Evolutionary conservation across 2,329 filamentous ascomycete genomes (phyloP).

Genomic region (Colletotrichum nymphaeae): DNA sequence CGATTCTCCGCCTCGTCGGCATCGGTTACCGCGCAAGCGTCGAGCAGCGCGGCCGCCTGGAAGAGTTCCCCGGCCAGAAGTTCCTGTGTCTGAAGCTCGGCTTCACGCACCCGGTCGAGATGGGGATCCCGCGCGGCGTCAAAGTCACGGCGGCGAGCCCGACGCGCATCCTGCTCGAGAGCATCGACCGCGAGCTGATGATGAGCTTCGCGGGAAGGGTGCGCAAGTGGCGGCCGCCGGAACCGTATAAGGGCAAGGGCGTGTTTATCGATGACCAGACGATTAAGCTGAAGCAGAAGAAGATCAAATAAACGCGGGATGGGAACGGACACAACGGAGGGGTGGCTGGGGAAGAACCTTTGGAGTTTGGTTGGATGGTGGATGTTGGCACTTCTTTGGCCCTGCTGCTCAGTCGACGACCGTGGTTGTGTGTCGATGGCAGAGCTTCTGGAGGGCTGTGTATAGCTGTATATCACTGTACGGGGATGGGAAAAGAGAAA

Average conservation of each 20-base stretch:
- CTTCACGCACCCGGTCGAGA: constrained; percentile 94
- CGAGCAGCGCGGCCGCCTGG: constrained; percentile 79
- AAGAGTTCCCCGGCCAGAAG: constrained; percentile 83
- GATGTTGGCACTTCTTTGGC: not conserved
- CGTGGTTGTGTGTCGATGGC: not conserved
- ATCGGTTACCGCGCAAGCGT: constrained; percentile 94
- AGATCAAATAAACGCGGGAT: constrained; percentile 96
- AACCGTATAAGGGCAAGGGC: constrained; percentile 99
- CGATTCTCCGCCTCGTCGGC: constrained; percentile 91
- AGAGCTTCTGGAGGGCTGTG: constrained; percentile 26
- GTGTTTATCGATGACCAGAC: constrained; percentile 98
- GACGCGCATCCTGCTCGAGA: constrained; percentile 90
- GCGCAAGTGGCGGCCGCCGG: constrained; percentile 87
- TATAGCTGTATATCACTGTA: constrained; percentile 35
- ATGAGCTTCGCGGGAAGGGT: constrained; percentile 94
- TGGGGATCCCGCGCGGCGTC: constrained; percentile 84
- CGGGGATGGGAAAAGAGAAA: constrained; percentile 21
- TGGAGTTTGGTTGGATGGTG: too few relatives aligned
- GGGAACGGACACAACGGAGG: too few relatives aligned
- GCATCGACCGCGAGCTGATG: constrained; percentile 85
- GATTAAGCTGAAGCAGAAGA: constrained; percentile 98
- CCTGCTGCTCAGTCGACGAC: too few relatives aligned
- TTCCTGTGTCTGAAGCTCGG: constrained; percentile 96
- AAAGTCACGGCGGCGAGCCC: constrained; percentile 90
- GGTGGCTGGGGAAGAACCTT: too few relatives aligned